These are phyloP conservation scores for Pichia deserticola DNA, from an alignment of 805 yeast genomes.

Conservation along the genomic window DNA sequence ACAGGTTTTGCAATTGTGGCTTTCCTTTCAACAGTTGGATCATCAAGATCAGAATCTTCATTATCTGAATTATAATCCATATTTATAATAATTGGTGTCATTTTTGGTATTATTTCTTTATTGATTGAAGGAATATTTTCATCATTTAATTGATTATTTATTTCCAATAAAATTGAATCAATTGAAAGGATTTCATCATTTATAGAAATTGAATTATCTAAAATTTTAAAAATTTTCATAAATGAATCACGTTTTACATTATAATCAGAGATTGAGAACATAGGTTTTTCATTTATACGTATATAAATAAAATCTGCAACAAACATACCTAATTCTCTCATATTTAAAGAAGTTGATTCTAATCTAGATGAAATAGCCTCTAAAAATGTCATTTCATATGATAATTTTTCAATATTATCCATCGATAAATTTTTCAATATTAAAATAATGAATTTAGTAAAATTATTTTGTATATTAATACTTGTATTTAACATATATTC, in stretches of 20 bases:
- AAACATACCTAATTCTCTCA: slow-evolving; percentile 47
- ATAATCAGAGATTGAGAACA: slow-evolving; percentile 24
- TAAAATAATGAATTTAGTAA: slow-evolving; percentile 42
- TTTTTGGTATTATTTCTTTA: not conserved
- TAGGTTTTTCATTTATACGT: slow-evolving; percentile 24
- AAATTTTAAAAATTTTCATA: not conserved
- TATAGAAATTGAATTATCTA: not conserved
- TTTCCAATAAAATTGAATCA: not conserved
- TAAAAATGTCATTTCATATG: slow-evolving; percentile 36
- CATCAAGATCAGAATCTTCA: slow-evolving; percentile 43
- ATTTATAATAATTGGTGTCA: slow-evolving; percentile 8
- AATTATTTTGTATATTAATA: slow-evolving; percentile 35
- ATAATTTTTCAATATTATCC: slow-evolving; percentile 22
- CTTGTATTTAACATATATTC: slow-evolving; percentile 28
- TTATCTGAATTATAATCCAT: slow-evolving; percentile 24
- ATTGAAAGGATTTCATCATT: slow-evolving; percentile 7
- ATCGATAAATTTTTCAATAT: slow-evolving; percentile 23
- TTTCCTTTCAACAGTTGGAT: slow-evolving; percentile 33
- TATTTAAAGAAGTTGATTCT: slow-evolving; percentile 37
- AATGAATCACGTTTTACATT: slow-evolving; percentile 14
- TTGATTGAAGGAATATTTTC: not conserved
- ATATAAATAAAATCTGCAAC: slow-evolving; percentile 46
- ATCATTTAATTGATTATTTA: no score
- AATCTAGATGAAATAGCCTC: slow-evolving; percentile 47
- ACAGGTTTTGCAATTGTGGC: slow-evolving; percentile 43